Evolutionary conservation across 257 asterid species (phyloP), one percentile per base, ranked within the genome.

Genomic region (Penstemon barbatus): DNA sequence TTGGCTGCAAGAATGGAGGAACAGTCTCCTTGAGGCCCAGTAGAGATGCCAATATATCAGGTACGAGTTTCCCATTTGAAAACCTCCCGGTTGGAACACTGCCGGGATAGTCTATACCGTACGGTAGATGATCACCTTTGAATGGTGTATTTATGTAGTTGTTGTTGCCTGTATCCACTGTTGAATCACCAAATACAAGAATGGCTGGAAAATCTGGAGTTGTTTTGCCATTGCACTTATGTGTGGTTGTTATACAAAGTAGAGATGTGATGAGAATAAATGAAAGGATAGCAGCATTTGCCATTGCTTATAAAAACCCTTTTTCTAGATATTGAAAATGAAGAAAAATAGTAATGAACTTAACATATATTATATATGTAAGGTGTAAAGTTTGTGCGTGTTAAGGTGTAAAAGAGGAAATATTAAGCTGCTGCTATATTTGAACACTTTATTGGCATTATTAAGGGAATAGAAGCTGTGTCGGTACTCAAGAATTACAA

Each of bases 111-210:
- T 68, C 66, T 4, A 56, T 50, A 19, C 97, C 97, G 50, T 91
- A 86, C 0, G 91, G 96, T 3, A 13, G 77, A 69, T 85, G 90
- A 56, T 91, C 44, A 39, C 84, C 89, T 63, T 58, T 73, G 59
- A 82, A 61, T 0, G 75, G 18, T 0, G 92, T 81, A 7, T 8
- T 3, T 51, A 88, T 77, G 85, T 80, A 88, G 79, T 90, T 88
- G 83, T 90, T 90, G 78, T 87, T 90, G 57, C 97, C 93, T 0
- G 89, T 74, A 48, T 90, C 95, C 0, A 87, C 93, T 0, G 88
- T 77, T 8, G 97, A 90, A 51, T 88, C 96, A 0, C 97, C 97
- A 51, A 88, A 90, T 2, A 78, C 80, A 4, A 85, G 81, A 59
- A 91, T 79, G 19, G 95, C 81, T 8, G 93, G 75, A 69, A 88